Base-by-base conservation (phyloP, 78 protist species). In the Dictyostelium capitatum region DNA sequence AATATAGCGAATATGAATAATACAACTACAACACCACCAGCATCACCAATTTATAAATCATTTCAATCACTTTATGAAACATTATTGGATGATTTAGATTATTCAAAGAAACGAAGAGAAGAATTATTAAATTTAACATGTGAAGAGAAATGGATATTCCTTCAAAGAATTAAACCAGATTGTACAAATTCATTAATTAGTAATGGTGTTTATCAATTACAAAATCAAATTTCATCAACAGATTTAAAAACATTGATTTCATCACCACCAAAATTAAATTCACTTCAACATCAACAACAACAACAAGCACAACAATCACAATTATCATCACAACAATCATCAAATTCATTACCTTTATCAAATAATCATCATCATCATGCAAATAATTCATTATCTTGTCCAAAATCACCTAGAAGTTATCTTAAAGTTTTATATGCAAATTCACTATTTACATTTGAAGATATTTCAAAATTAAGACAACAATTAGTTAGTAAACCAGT, bases 131-230 rank as follows among this genome's bases (percentile, higher is more conserved):
- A 64, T 64, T 74, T 74, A 19, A 4, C 84, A 47, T 67, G 30
- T 50, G 93, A 87, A 11, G 93, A 87, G 12, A 87, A 65, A 77
- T 87, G 93, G 93, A 20, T 37, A 20, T 87, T 87, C 37, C 37
- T 87, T 17, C 93, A 87, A 77, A 87, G 56, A 51, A 47, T 87
- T 19, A 87, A 87, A 65, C 93, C 93, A 77, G 93, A 87, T 77
- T 87, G 93, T 64, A 62, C 75, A 19, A 80, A 62, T 80, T 80
- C 87, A 25, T 48, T 87, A 46, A 50, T 87, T 17, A 59, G n/a
- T 59, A 23, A 79, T 79, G 83, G 83, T 54, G 51, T 79, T 54
- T 79, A 54, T 54, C 65, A 51, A 54, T 14, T 54, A 57, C 70
- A 74, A 51, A 41, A n/a, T 48, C 93, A 74, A 77, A 25, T 51